Percentiles rank a stretch among this genome's conserved stretches.
Evolutionary conservation across 2,329 filamentous ascomycete genomes (phyloP).

Genomic region (Pseudocercospora vitis): DNA sequence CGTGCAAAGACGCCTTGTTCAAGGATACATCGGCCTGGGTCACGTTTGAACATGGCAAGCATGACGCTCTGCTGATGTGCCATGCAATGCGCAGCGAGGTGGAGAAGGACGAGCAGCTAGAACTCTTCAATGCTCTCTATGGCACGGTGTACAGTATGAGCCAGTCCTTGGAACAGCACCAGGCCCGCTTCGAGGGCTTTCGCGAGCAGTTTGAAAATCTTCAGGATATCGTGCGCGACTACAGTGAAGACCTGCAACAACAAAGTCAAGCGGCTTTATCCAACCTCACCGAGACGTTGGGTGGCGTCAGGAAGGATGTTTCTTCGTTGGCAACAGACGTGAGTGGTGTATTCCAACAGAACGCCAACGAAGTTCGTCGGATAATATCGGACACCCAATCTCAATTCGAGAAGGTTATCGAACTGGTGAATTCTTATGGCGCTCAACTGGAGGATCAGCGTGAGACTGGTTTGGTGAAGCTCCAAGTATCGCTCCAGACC

Average conservation of each 20-base stretch:
- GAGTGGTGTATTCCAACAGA: not conserved
- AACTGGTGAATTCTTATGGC: not conserved
- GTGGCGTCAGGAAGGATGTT: not conserved
- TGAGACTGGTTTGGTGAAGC: not conserved
- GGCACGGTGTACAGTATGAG: conserved; percentile 6
- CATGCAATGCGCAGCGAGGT: conserved; percentile 59
- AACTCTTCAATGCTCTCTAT: conserved; percentile 22
- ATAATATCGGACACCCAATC: no score
- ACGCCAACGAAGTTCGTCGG: not conserved
- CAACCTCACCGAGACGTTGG: not conserved
- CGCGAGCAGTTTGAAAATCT: not conserved
- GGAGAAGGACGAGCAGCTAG: conserved; percentile 49
- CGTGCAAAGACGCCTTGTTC: conserved; percentile 57
- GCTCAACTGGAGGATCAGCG: not conserved
- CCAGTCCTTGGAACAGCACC: conserved; percentile 8
- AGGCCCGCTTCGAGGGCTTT: not conserved
- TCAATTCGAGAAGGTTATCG: no score
- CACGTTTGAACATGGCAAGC: conserved; percentile 62
- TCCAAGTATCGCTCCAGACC: not conserved
- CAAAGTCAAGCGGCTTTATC: not conserved
- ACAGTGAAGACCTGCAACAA: not conserved
- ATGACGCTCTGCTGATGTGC: conserved; percentile 63
- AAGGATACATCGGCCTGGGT: conserved; percentile 56
- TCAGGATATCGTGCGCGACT: not conserved
- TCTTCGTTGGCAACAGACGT: not conserved